Evolutionary conservation across 352 stramenopile species (phyloP).

Genomic region (Blastocystis sp.): DNA sequence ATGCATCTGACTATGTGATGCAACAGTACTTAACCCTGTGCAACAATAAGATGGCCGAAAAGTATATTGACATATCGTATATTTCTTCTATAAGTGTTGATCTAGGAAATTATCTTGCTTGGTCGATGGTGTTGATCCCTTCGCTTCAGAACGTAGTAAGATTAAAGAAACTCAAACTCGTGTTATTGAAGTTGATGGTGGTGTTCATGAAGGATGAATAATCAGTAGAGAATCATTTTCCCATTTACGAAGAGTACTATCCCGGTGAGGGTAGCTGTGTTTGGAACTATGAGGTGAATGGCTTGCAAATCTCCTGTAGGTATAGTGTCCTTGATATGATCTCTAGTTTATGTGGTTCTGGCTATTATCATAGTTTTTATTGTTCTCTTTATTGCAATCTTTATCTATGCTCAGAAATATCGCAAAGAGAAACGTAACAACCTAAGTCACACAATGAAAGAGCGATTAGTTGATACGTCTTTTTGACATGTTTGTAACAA

Average conservation of each 20-base stretch:
- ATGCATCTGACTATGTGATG: constrained; percentile 7
- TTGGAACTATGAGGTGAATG: constrained; percentile 65
- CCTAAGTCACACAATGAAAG: background rate
- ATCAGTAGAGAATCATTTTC: constrained; percentile 27
- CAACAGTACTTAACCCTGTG: constrained; percentile 16
- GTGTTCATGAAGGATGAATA: background rate
- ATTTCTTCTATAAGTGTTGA: background rate
- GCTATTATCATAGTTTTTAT: background rate
- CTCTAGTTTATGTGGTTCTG: constrained; percentile 18
- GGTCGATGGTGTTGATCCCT: constrained; percentile 31
- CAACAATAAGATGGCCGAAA: constrained; percentile 24
- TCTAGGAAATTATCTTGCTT: constrained; percentile 31
- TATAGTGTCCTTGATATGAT: background rate
- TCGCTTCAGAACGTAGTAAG: background rate
- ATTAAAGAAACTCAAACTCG: background rate
- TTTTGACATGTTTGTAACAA: background rate
- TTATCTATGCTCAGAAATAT: constrained; percentile 65
- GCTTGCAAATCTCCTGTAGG: background rate
- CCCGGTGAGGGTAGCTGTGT: constrained; percentile 11
- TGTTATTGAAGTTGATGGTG: background rate
- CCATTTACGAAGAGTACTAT: constrained; percentile 31
- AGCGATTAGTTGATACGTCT: background rate
- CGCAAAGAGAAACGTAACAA: constrained; percentile 20
- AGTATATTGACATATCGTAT: constrained; percentile 51
- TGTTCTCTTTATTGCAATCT: constrained; percentile 45